Base-by-base conservation (phyloP, 805 yeast species). In the Ogataea nonfermentans region DNA sequence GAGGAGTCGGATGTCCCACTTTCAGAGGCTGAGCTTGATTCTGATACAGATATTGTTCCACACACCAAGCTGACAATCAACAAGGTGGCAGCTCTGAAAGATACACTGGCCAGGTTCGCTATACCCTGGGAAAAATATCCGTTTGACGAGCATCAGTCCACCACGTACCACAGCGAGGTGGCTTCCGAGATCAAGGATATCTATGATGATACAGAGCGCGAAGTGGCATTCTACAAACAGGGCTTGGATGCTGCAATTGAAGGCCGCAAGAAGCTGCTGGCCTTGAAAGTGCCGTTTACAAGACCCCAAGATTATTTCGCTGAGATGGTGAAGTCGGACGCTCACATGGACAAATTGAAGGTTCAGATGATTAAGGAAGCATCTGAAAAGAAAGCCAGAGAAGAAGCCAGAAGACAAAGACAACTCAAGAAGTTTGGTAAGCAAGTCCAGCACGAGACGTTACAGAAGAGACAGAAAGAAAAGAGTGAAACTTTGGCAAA, bases 271-370 rank as follows among this genome's bases (percentile, higher is more conserved):
- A 75, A 76, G 39, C 69, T 85, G 29, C 66, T 79, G 41, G 79
- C 79, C 56, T 73, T 85, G 50, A 81, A 82, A 57, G 79, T 91
- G 23, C 88, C 96, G 44, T 93, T 93, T 62, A 73, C 95, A 20
- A 79, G 99, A 63, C 99, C 99, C 25, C 68, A 78, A 56, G 99
- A 93, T 62, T 93, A 87, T 64, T 93, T 93, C 68, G 99, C 99
- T 13, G 99, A 93, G 67, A 93, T 93, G 99, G 86, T 89, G 44
- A 93, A 93, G 70, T 82, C 90, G 39, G 99, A 93, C 64, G 96
- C 88, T 63, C 99, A 93, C 65, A 93, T 93, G 99, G 96, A 88
- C 58, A 86, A 79, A 66, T 75, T 93, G 59, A 89, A 87, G 72
- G 68, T 71, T 56, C 88, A 86, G 65, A 73, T 91, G 53, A 72